These are phyloP conservation scores for Rhizopus stolonifer DNA, from an alignment of 371 early-diverging fungal species.

Conservation along the genomic window DNA sequence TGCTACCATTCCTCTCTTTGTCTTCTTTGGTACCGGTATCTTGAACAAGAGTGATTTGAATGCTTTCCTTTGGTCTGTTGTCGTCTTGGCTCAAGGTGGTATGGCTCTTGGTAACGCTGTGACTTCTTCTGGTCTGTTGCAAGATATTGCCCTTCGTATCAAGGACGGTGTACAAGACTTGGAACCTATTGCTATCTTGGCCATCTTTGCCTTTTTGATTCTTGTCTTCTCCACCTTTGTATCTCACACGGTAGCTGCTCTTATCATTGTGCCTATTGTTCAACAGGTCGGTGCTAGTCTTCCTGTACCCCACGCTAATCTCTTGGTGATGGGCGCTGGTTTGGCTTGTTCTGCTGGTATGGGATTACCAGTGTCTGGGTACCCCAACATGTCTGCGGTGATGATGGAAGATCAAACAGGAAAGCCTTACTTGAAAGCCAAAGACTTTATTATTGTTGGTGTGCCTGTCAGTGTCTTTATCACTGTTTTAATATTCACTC, in stretches of 20 bases:
- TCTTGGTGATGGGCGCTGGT: constrained; percentile 84
- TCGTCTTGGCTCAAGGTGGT: constrained; percentile 95
- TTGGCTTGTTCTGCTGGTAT: constrained; percentile 52
- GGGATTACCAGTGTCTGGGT: constrained; percentile 87
- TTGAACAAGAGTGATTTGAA: constrained; percentile 95
- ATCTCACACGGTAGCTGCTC: constrained; percentile 91
- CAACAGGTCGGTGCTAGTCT: constrained; percentile 69
- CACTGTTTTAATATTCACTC: constrained; percentile 68
- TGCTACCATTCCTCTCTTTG: constrained; percentile 88
- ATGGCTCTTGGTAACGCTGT: constrained; percentile 91
- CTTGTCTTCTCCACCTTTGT: constrained; percentile 90
- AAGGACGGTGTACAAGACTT: constrained; percentile 63
- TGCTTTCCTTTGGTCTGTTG: constrained; percentile 89
- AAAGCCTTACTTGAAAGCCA: constrained; percentile 78
- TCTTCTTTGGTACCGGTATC: constrained; percentile 87
- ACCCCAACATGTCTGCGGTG: constrained; percentile 96
- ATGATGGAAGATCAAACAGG: constrained; percentile 91
- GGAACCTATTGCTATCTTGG: constrained; percentile 62
- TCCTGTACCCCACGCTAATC: constrained; percentile 79
- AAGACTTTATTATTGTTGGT: constrained; percentile 87
- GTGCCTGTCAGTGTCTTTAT: constrained; percentile 74
- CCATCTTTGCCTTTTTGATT: constrained; percentile 66
- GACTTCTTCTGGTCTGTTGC: constrained; percentile 80
- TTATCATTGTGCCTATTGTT: constrained; percentile 83
- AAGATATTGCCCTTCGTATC: constrained; percentile 73